phyloP scores from a whole-genome alignment of 257 asterid species.

The Solanum pinnatisectum region DNA sequence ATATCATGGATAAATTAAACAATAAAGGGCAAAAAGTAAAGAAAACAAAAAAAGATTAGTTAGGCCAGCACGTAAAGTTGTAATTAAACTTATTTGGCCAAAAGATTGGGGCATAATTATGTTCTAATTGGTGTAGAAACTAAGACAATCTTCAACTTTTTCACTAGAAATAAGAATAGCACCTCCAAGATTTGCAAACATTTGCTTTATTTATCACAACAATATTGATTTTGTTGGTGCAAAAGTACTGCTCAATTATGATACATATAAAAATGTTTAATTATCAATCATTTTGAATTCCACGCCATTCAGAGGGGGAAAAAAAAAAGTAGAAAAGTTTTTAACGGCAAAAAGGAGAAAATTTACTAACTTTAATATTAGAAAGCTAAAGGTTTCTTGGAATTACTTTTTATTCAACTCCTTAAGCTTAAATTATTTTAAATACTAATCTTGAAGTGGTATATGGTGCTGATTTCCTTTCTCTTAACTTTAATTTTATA shows the following conservation, averaged over 20 bases:
- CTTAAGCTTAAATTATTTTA: not conserved
- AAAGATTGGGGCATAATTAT: not conserved
- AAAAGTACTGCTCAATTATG: constrained; percentile 6
- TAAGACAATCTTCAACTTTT: constrained; percentile 23
- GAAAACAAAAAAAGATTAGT: not conserved
- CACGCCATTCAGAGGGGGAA: not conserved
- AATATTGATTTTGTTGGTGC: not conserved
- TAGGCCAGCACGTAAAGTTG: constrained; percentile 1
- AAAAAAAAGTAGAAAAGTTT: not conserved
- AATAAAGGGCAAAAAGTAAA: not conserved
- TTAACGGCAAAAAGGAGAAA: not conserved
- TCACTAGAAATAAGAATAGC: constrained; percentile 2
- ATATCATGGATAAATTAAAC: not conserved
- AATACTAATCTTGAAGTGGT: not conserved
- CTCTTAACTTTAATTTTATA: not conserved
- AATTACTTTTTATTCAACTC: not conserved
- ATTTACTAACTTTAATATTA: not conserved
- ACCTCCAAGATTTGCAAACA: constrained; percentile 5
- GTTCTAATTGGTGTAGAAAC: not conserved
- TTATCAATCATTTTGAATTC: not conserved
- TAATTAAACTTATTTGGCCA: constrained; percentile 1
- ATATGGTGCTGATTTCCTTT: not conserved
- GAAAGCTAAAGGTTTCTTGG: not conserved
- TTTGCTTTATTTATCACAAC: constrained; percentile 8
- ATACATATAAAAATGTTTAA: not conserved